These are phyloP conservation scores for Ascochyta lentis DNA, from an alignment of 2,329 filamentous ascomycete genomes.

Conservation along the genomic window DNA sequence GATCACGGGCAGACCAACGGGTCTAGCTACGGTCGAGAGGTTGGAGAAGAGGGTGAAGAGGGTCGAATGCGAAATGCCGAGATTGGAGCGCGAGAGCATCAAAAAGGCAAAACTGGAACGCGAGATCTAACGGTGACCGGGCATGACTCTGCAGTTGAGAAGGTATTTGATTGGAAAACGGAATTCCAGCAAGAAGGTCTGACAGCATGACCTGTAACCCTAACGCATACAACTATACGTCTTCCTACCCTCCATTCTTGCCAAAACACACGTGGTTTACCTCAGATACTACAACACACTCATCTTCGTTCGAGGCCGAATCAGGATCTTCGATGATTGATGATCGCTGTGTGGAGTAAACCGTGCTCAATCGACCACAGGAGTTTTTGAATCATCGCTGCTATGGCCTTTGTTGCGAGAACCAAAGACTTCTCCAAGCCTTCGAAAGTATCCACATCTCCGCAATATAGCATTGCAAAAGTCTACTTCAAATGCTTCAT, in stretches of 20 bases:
- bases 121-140: background rate
- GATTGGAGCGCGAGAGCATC: background rate
- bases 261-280: no score
- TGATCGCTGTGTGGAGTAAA: no score
- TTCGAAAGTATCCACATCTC: no score
- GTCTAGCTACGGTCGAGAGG: constrained; percentile 6
- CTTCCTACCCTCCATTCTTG: background rate
- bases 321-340: no score
- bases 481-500: no score
- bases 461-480: no score
- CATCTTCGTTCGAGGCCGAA: no score
- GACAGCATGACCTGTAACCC: constrained; percentile 1
- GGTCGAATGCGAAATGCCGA: background rate
- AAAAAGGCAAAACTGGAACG: background rate
- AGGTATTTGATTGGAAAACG: constrained; percentile 7
- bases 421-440: no score
- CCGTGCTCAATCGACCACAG: no score
- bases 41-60: constrained; percentile 1
- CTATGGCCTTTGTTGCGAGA: no score
- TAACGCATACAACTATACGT: background rate
- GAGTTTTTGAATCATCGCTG: no score
- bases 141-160: background rate
- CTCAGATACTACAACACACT: no score
- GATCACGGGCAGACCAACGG: constrained; percentile 7
- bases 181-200: constrained; percentile 9